A percentile compares a stretch with the other conserved stretches of the same genome.
Conservation (phyloP, 2,329 filamentous ascomycete species). For the Thermothelomyces thermophilus region DNA sequence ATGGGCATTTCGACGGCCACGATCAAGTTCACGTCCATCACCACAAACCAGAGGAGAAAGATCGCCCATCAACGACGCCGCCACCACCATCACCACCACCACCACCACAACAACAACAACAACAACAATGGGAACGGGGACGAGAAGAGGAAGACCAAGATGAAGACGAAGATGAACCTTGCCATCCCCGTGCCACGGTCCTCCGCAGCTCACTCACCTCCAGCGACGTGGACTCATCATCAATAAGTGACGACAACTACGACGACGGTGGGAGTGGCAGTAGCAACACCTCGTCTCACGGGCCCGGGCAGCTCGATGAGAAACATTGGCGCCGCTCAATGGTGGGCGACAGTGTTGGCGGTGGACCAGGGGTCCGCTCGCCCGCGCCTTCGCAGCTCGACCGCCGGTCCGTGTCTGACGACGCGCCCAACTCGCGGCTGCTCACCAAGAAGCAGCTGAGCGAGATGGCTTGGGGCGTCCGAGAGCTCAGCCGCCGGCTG, state of each 20-base stretch:
- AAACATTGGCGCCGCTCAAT: constrained; percentile 47
- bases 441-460: constrained; percentile 91
- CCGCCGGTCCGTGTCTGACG: constrained; percentile 5
- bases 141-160: background rate
- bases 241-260: background rate
- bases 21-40: no score
- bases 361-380: no score
- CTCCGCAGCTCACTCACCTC: background rate
- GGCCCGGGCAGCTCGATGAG: constrained; percentile 49
- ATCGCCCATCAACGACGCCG: no score
- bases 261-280: background rate
- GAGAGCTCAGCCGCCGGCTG: constrained; percentile 80
- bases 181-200: background rate
- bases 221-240: background rate
- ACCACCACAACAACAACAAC: no score
- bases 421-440: constrained; percentile 53
- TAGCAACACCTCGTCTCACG: constrained; percentile 32
- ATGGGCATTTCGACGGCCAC: background rate
- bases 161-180: background rate
- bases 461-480: constrained; percentile 94
- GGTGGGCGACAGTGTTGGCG: constrained; percentile 11
- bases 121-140: background rate
- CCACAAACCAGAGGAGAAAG: no score
- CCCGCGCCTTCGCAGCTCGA: constrained; percentile 31
- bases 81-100: no score